Conservation (phyloP, 768 basidiomycete species). For the Lanmaoa pseudosensibilis region DNA sequence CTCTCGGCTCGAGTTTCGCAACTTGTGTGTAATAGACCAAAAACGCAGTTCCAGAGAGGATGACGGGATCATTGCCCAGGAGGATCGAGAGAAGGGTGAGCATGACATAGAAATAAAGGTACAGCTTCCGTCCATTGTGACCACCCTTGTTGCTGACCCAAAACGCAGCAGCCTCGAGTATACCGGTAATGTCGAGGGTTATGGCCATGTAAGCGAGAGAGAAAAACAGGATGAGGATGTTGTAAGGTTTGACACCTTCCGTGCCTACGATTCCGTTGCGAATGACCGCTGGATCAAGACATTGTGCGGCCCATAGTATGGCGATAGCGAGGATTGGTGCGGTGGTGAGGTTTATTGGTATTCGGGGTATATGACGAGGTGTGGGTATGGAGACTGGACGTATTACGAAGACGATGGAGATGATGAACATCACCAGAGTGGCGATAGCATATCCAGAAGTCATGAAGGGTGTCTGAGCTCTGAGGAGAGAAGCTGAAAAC, state of each 20-base stretch:
- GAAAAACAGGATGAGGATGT: slow-evolving; percentile 91
- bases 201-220: slow-evolving; percentile 92
- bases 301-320: slow-evolving; percentile 56
- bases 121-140: slow-evolving; percentile 66
- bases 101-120: slow-evolving; percentile 80
- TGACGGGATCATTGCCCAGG: slow-evolving; percentile 93
- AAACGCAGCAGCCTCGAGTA: slow-evolving; percentile 84
- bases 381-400: slow-evolving; percentile 44
- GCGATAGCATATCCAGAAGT: slow-evolving; percentile 45
- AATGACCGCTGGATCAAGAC: slow-evolving; percentile 48
- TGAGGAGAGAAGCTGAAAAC: background rate
- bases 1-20: slow-evolving; percentile 44
- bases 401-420: slow-evolving; percentile 55
- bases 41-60: slow-evolving; percentile 89
- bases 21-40: slow-evolving; percentile 84
- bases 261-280: slow-evolving; percentile 77
- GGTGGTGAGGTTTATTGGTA: slow-evolving; percentile 51
- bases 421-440: slow-evolving; percentile 52
- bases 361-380: slow-evolving; percentile 31
- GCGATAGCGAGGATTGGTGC: slow-evolving; percentile 54
- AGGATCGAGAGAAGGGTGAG: slow-evolving; percentile 74
- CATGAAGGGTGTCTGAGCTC: slow-evolving; percentile 33
- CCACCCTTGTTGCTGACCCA: slow-evolving; percentile 85
- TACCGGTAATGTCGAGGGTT: slow-evolving; percentile 85
- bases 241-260: slow-evolving; percentile 82